phyloP scores from a whole-genome alignment of 208 protist genomes.

The Leishmania mexicana region DNA sequence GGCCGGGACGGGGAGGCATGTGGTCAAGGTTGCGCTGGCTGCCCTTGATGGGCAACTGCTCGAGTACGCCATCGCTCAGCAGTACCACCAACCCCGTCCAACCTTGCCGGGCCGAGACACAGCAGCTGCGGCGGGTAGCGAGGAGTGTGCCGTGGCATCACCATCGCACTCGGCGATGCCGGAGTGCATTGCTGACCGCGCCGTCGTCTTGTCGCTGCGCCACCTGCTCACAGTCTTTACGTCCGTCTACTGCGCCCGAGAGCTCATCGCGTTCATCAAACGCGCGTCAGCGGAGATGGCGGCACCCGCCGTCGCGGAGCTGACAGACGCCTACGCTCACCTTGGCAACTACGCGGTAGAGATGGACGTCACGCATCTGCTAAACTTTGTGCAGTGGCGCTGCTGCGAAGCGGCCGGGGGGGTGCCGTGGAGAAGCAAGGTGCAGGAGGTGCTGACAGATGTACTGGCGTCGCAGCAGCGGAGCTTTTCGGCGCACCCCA shows the following conservation, averaged over 20 bases:
- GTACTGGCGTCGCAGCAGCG: constrained; percentile 23
- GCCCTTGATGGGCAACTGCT: constrained; percentile 58
- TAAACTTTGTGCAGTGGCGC: constrained; percentile 45
- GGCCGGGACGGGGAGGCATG: constrained; percentile 19
- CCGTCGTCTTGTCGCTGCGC: constrained; percentile 46
- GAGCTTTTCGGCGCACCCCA: constrained; percentile 26
- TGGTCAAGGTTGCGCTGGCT: constrained; percentile 45
- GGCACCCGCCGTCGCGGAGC: constrained; percentile 11
- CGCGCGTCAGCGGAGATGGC: constrained; percentile 10
- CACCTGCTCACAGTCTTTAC: constrained; percentile 63
- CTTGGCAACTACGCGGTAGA: constrained; percentile 61
- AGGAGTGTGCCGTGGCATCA: background rate
- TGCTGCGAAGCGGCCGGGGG: constrained; percentile 12
- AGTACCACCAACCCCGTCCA: constrained; percentile 29
- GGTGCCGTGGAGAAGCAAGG: constrained; percentile 3
- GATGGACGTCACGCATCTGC: constrained; percentile 72
- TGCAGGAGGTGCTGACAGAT: constrained; percentile 23
- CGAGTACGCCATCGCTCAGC: constrained; percentile 56
- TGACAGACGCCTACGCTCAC: constrained; percentile 22
- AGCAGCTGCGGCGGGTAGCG: background rate
- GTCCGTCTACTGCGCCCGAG: constrained; percentile 46
- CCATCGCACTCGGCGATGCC: constrained; percentile 20
- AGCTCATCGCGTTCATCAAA: constrained; percentile 34
- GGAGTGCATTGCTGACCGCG: constrained; percentile 40
- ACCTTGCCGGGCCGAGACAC: background rate